Percentiles rank a stretch among this genome's conserved stretches.
phyloP scores from a whole-genome alignment of 1,284 basidiomycete species.

The Sparassis latifolia region DNA sequence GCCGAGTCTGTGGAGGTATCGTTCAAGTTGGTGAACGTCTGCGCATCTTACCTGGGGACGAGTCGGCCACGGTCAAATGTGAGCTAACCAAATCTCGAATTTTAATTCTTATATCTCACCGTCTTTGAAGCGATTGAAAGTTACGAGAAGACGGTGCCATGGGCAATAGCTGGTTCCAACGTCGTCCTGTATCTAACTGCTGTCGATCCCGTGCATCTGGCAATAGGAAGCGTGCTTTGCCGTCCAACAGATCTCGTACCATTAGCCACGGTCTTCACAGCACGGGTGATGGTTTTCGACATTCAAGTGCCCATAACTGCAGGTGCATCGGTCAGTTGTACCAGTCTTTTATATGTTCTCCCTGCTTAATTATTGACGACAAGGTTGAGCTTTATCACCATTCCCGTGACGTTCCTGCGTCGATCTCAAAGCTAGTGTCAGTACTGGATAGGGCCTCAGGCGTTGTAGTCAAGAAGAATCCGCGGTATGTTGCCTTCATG shows the following conservation, averaged over 20 bases:
- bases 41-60: slow-evolving; percentile 88
- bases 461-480: slow-evolving; percentile 69
- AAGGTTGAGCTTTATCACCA: slow-evolving; percentile 94
- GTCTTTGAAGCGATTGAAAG: slow-evolving; percentile 92
- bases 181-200: slow-evolving; percentile 80
- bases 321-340: slow-evolving; percentile 69
- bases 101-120: too few species aligned
- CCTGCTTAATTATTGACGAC: not conserved
- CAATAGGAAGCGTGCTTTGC: slow-evolving; percentile 87
- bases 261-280: slow-evolving; percentile 72
- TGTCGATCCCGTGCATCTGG: slow-evolving; percentile 84
- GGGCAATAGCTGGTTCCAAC: slow-evolving; percentile 89
- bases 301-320: slow-evolving; percentile 84
- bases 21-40: slow-evolving; percentile 90
- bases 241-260: slow-evolving; percentile 65
- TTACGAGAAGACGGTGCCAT: slow-evolving; percentile 74
- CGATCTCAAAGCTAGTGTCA: slow-evolving; percentile 73
- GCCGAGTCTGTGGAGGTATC: slow-evolving; percentile 84
- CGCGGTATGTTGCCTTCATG: slow-evolving; percentile 70
- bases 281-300: slow-evolving; percentile 93
- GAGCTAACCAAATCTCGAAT: slow-evolving; percentile 18
- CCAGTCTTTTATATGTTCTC: not conserved
- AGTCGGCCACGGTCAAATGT: slow-evolving; percentile 82
- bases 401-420: slow-evolving; percentile 87
- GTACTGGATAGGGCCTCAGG: slow-evolving; percentile 79